phyloP scores from a whole-genome alignment of 1,284 basidiomycete species.

The Pascua sp. region DNA sequence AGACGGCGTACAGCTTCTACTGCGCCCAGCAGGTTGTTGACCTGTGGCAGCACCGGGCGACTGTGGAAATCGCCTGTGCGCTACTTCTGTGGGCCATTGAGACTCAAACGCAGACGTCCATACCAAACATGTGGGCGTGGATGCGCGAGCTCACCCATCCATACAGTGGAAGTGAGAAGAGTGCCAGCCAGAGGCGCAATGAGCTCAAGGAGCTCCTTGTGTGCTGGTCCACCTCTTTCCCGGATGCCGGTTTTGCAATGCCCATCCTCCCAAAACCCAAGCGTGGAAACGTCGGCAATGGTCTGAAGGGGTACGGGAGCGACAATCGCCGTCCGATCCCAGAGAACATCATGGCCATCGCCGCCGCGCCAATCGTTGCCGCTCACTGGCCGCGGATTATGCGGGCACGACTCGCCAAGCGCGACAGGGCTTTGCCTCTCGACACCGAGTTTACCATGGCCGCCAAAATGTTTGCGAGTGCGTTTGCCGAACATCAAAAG shows the following conservation, averaged over 20 bases:
- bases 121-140: constrained; percentile 12
- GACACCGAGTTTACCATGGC: constrained; percentile 26
- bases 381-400: constrained; percentile 27
- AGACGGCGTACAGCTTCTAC: constrained; percentile 25
- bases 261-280: constrained; percentile 21
- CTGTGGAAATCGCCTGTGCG: constrained; percentile 16
- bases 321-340: constrained; percentile 33
- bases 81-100: constrained; percentile 22
- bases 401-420: constrained; percentile 13
- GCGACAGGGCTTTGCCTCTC: constrained; percentile 15
- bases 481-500: background rate
- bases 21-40: constrained; percentile 29
- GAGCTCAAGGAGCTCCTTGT: constrained; percentile 18
- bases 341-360: constrained; percentile 22
- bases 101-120: constrained; percentile 3
- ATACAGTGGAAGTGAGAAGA: constrained; percentile 8
- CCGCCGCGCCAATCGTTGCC: constrained; percentile 22
- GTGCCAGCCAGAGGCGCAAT: constrained; percentile 2
- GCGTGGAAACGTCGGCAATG: constrained; percentile 25
- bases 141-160: constrained; percentile 2
- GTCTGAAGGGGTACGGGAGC: constrained; percentile 13
- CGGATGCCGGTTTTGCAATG: constrained; percentile 12
- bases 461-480: constrained; percentile 23
- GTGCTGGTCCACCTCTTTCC: constrained; percentile 24
- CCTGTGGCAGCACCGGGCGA: constrained; percentile 20